Conservation (phyloP, 495 filamentous ascomycete genomes). For the Penicillium bovifimosum region DNA sequence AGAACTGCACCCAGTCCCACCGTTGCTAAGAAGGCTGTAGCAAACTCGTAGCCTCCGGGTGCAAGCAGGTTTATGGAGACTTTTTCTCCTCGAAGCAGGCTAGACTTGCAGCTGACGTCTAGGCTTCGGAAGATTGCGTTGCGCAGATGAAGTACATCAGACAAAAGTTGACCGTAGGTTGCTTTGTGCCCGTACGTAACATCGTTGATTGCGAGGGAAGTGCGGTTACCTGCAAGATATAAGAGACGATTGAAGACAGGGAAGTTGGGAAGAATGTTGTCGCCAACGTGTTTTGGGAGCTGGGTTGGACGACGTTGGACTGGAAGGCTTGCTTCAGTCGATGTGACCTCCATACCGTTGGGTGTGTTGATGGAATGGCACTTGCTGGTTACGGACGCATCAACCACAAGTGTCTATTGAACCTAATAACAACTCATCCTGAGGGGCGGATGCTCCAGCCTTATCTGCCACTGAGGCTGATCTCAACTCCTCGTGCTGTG, state of each 20-base stretch:
- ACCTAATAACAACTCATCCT: too few relatives aligned
- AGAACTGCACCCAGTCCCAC: slow-evolving; percentile 39
- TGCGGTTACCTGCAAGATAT: background rate
- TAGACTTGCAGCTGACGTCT: background rate
- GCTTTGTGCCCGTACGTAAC: slow-evolving; percentile 21
- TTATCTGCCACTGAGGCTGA: background rate
- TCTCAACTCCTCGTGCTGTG: background rate
- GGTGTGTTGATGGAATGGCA: background rate
- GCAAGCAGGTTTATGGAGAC: slow-evolving; percentile 42
- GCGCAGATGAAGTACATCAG: slow-evolving; percentile 16
- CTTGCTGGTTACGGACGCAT: background rate
- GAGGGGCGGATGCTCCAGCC: background rate
- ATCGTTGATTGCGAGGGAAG: slow-evolving; percentile 17
- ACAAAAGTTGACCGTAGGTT: slow-evolving; percentile 18
- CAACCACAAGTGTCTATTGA: background rate
- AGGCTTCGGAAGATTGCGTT: slow-evolving; percentile 13
- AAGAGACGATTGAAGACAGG: background rate
- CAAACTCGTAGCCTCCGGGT: slow-evolving; percentile 43
- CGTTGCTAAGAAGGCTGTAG: slow-evolving; percentile 38
- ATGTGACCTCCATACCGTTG: background rate
- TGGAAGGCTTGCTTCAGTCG: background rate
- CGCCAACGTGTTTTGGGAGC: background rate
- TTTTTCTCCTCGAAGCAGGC: slow-evolving; percentile 22
- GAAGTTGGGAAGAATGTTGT: background rate
- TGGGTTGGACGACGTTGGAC: too few relatives aligned